Conservation (phyloP, 2,329 filamentous ascomycete species). For the Venturia asperata region DNA sequence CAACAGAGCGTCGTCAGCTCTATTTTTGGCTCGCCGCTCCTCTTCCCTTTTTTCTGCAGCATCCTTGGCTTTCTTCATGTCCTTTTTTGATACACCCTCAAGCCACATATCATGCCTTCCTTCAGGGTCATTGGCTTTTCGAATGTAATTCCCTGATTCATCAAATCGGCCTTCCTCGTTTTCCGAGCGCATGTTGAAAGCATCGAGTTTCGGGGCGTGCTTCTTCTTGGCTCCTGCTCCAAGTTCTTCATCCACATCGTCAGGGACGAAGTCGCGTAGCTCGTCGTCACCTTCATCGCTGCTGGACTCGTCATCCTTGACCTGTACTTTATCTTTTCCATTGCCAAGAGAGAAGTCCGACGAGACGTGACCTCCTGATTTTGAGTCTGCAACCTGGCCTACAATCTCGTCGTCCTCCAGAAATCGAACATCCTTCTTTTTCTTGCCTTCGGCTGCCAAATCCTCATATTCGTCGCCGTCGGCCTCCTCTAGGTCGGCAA, state of each 20-base stretch:
- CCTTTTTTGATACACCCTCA: conserved; percentile 85
- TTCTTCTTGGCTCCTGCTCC: conserved; percentile 86
- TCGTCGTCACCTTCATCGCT: conserved; percentile 56
- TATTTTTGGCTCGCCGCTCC: conserved; percentile 63
- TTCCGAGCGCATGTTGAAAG: conserved; percentile 88
- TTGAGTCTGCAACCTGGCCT: conserved; percentile 69
- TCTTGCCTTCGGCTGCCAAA: conserved; percentile 47
- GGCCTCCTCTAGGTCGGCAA: conserved; percentile 59
- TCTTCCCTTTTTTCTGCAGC: conserved; percentile 80
- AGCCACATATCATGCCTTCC: conserved; percentile 89
- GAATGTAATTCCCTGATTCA: conserved; percentile 80
- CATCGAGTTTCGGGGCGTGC: conserved; percentile 88
- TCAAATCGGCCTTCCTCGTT: conserved; percentile 92
- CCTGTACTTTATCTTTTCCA: conserved; percentile 43
- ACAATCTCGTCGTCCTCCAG: conserved; percentile 60
- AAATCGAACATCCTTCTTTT: conserved; percentile 56
- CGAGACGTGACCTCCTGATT: conserved; percentile 61
- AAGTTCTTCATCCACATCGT: conserved; percentile 75
- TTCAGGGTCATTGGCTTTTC: conserved; percentile 82
- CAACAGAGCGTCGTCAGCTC: conserved; percentile 66
- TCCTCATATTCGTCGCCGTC: conserved; percentile 49
- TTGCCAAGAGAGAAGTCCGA: conserved; percentile 46
- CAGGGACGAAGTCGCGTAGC: conserved; percentile 57
- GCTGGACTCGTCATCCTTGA: conserved; percentile 53
- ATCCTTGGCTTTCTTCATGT: conserved; percentile 79